Percentiles rank a stretch among this genome's conserved stretches.
Conservation (phyloP, 441 rosid species). For the Omphalea diandra region DNA sequence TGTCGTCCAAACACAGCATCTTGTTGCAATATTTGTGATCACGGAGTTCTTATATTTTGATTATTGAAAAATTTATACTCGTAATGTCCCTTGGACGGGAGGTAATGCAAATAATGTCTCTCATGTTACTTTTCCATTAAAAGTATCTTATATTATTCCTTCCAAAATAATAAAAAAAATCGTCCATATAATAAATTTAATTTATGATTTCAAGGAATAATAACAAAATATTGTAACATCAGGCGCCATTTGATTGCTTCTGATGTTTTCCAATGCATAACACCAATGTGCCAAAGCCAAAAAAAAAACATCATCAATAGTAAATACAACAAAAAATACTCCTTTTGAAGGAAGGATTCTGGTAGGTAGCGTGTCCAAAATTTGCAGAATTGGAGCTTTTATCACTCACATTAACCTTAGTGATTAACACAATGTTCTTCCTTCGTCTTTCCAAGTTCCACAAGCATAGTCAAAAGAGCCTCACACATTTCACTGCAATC, state of each 20-base stretch:
- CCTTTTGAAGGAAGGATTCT: neutral
- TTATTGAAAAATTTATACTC: no score
- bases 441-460: conserved; percentile 45
- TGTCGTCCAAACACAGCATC: no score
- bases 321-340: no score
- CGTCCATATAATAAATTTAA: no score
- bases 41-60: no score
- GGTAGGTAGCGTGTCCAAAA: neutral
- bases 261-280: conserved; percentile 5
- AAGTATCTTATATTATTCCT: no score
- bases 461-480: conserved; percentile 57
- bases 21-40: no score
- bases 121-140: no score
- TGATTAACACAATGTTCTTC: conserved; percentile 8
- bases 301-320: neutral
- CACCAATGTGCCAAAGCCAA: neutral
- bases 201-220: neutral
- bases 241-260: neutral
- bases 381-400: neutral
- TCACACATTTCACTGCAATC: conserved; percentile 63
- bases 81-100: no score
- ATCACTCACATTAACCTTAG: neutral
- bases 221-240: neutral
- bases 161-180: no score
- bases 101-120: no score